Conservation (phyloP, 2,329 filamentous ascomycete species). For the Ilyonectria robusta region DNA sequence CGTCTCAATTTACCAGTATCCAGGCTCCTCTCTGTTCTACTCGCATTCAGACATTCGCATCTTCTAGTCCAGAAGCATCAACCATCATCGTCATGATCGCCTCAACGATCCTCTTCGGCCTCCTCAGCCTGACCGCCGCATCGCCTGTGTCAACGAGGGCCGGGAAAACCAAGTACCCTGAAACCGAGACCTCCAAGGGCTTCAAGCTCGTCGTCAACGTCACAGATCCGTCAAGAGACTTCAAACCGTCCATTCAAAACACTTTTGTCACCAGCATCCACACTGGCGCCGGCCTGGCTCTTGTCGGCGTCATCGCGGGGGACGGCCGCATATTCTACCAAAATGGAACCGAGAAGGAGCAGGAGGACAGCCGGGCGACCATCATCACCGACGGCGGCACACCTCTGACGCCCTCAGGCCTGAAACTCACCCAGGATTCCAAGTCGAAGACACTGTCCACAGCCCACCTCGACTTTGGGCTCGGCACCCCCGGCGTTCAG, state of each 20-base stretch:
- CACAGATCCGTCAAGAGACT: conserved; percentile 56
- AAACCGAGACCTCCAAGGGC: conserved; percentile 44
- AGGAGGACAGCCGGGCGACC: conserved; percentile 49
- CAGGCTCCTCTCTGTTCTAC: not conserved
- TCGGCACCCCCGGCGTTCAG: conserved; percentile 54
- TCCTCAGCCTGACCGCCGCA: conserved; percentile 45
- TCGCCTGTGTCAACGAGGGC: conserved; percentile 31
- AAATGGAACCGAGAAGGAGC: conserved; percentile 60
- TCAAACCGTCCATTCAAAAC: conserved; percentile 58
- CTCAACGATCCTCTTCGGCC: conserved; percentile 41
- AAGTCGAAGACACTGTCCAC: conserved; percentile 51
- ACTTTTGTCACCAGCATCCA: conserved; percentile 59
- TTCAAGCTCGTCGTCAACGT: conserved; percentile 63
- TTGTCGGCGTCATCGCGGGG: conserved; percentile 53
- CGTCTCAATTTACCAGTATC: not conserved
- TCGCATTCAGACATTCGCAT: not conserved
- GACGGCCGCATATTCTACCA: conserved; percentile 61
- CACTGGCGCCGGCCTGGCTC: conserved; percentile 57
- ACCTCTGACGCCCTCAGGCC: conserved; percentile 55
- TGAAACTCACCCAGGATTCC: conserved; percentile 49
- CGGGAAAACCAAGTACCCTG: conserved; percentile 34
- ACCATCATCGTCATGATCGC: conserved; percentile 40
- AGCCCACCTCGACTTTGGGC: conserved; percentile 51
- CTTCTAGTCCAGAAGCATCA: not conserved
- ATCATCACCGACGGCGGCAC: conserved; percentile 59